Conservation (phyloP, 345 rosid genomes). For the Eucalyptus marginata region DNA sequence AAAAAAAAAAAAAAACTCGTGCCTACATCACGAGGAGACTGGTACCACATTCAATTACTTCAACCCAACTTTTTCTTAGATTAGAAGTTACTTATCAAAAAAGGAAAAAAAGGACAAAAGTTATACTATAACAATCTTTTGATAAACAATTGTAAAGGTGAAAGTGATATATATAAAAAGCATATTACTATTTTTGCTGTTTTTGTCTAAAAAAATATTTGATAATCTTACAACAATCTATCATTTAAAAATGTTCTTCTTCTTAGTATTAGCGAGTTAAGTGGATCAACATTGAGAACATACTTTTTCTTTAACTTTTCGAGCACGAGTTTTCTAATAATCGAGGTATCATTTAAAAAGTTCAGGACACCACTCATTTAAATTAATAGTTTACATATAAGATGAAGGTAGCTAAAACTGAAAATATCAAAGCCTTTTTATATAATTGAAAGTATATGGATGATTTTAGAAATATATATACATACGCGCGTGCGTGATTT, state of each 20-base stretch:
- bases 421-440: background rate
- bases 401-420: background rate
- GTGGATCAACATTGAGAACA: background rate
- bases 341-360: background rate
- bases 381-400: background rate
- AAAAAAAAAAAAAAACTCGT: background rate
- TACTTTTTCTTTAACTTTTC: background rate
- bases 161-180: background rate
- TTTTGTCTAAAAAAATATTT: background rate
- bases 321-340: background rate
- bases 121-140: background rate
- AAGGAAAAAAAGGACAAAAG: background rate
- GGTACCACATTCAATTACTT: background rate
- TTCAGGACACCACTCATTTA: background rate
- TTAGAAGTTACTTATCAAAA: background rate
- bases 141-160: background rate
- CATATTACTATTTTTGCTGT: background rate
- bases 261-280: background rate
- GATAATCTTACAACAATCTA: background rate
- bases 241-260: background rate
- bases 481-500: fast-evolving
- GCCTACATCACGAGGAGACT: background rate
- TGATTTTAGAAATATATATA: background rate
- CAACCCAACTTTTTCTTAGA: background rate
- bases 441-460: background rate